Base-by-base conservation (phyloP, 2,329 filamentous ascomycete species). In the Plectosphaerella cucumerina region DNA sequence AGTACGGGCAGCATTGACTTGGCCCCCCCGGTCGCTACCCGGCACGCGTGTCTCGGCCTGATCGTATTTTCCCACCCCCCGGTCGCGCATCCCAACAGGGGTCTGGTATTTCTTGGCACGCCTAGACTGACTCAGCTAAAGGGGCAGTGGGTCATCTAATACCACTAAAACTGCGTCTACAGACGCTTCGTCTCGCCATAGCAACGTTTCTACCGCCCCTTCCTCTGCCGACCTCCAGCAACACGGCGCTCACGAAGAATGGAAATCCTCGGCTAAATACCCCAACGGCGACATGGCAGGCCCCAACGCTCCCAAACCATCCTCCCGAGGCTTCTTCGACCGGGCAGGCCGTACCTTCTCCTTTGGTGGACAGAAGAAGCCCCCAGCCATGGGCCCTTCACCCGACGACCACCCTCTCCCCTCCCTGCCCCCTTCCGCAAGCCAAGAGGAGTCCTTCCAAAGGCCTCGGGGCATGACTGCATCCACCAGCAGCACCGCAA, bases 171-270 rank as follows among this genome's bases (percentile, higher is more conserved):
- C 78, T 53, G 74, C 74, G 47, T 82, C 78, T 49, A 78, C 76
- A 57, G 81, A 84, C 65, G 80, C 78, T 59, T 84, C 80, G 33
- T 84, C 81, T 47, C 76, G 80, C 60, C 78, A 84, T 62, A 84
- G 81, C 65, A 81, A 81, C 65, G 77, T 74, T 48, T 84, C 81
- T n/a, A 84, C 81, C 35, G 72, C 81, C 34, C 79, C 81, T 12
- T 84, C 81, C 3, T 83, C 81, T 4, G 74, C 79, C 48, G 80
- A 76, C 48, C 60, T 68, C 33, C 65, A 61, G 41, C 58, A 57
- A 44, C 61, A 68, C 39, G 65, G 62, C 42, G 58, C 57, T 10
- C 67, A 71, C 35, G 71, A 77, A 50, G 72, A 76, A 49, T 68
- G 65, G 66, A 68, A 64, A 47, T 60, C 61, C 41, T 53, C 60